A percentile compares a stretch with the other conserved stretches of the same genome.
phyloP scores from a whole-genome alignment of 2,329 filamentous ascomycete genomes.

The Cladosporium sp. region DNA sequence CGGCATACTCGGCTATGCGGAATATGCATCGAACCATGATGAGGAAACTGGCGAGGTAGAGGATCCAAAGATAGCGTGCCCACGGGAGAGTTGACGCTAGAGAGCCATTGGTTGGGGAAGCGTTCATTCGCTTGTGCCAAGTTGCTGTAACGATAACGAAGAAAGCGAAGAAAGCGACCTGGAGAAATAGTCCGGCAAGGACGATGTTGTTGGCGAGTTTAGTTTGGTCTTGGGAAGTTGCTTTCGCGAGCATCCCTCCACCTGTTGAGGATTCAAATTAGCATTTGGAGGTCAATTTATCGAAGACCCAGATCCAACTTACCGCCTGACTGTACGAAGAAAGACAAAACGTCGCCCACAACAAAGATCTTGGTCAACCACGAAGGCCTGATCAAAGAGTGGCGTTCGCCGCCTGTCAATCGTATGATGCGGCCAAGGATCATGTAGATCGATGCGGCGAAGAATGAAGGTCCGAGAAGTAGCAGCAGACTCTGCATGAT shows the following conservation, averaged over 20 bases:
- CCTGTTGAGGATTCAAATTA: background rate
- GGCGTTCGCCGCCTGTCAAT: slow-evolving; percentile 38
- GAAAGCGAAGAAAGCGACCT: slow-evolving; percentile 58
- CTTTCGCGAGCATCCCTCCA: background rate
- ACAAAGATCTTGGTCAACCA: slow-evolving; percentile 60
- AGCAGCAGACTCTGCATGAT: slow-evolving; percentile 40
- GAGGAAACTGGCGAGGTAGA: slow-evolving; percentile 42
- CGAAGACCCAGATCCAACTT: background rate
- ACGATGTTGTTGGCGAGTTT: slow-evolving; percentile 48
- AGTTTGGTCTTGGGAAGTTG: background rate
- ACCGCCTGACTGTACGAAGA: slow-evolving; percentile 49
- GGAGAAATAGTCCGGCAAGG: slow-evolving; percentile 57
- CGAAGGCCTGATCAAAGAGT: slow-evolving; percentile 44
- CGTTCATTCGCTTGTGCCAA: slow-evolving; percentile 47
- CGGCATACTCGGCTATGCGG: slow-evolving; percentile 50
- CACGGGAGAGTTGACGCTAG: background rate
- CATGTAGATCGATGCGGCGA: slow-evolving; percentile 56
- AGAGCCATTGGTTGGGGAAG: slow-evolving; percentile 28
- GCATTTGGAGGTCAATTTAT: background rate
- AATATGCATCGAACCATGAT: slow-evolving; percentile 51
- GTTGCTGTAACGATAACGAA: slow-evolving; percentile 53
- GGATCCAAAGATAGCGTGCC: slow-evolving; percentile 1
- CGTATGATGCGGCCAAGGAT: slow-evolving; percentile 49
- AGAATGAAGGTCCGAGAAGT: slow-evolving; percentile 50
- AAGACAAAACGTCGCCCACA: slow-evolving; percentile 53